Base-by-base conservation (phyloP, 441 rosid species). In the Manihot esculenta region DNA sequence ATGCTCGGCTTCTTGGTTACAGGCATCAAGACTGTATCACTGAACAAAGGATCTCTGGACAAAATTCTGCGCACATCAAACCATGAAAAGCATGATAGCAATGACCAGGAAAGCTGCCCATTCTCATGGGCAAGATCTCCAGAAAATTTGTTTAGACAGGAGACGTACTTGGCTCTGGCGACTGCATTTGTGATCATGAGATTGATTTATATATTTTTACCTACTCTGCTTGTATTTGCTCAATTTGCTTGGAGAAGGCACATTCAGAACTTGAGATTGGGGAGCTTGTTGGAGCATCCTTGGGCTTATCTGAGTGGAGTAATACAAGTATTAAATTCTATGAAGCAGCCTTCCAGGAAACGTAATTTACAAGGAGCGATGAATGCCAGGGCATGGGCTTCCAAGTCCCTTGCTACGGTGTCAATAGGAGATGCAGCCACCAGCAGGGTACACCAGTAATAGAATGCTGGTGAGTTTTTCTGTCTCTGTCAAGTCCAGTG, bases 51-150 rank as follows among this genome's bases (percentile, higher is more conserved):
- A 62, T 77, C 85, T 7, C 49, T 84, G 7, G 84, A 83, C 69
- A 84, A 80, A 81, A 84, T 74, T 35, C 68, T 66, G 50, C 71
- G 45, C 15, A 71, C 72, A 23, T 83, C 88, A 23, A 72, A 84
- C 75, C 85, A 72, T 17, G 91, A 81, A 76, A 85, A 87, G 79
- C 79, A 79, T 66, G 80, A 77, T 65, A 82, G 69, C 70, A 27
- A 66, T 10, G 94, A 88, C 73, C 88, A 51, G 51, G 99, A 94
- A 71, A 92, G 81, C 82, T 94, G 97, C 72, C 97, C 97, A 0
- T 94, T 92, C 79, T 82, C 93, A 57, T 92, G 97, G 97, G 97
- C 96, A 70, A 92, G 89, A 85, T 92, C 99, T 58, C 97, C 97
- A 0, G 97, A 89, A 84, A 92, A 94, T 65, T 72, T 92, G 82